These are phyloP conservation scores for Apiotrichum veenhuisii DNA, from an alignment of 1,284 basidiomycete genomes.

Conservation along the genomic window DNA sequence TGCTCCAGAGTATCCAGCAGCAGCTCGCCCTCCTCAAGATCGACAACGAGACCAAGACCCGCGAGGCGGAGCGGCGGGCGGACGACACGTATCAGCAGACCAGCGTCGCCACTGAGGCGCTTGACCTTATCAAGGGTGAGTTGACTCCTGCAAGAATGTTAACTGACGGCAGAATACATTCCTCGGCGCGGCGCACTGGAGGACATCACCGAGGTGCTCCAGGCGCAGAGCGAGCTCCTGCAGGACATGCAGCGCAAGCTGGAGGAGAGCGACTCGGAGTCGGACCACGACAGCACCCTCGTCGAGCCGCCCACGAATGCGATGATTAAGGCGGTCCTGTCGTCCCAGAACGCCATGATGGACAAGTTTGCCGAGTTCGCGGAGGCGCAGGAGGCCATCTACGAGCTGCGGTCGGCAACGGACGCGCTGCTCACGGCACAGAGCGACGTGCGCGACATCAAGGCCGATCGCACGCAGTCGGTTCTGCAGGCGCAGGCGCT, in stretches of 20 bases:
- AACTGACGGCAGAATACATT: slow-evolving; percentile 12
- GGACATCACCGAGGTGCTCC: slow-evolving; percentile 6
- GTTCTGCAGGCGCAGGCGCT: slow-evolving; percentile 1
- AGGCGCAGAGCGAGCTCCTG: slow-evolving; percentile 10
- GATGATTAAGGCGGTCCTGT: slow-evolving; percentile 10
- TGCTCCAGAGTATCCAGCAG: slow-evolving; percentile 11
- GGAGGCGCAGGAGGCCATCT: slow-evolving; percentile 6
- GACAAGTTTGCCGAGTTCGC: slow-evolving; percentile 10
- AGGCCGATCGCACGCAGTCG: slow-evolving; percentile 3
- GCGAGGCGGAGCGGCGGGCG: slow-evolving; percentile 5
- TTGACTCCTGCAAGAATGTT: not conserved
- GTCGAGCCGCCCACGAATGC: slow-evolving; percentile 7
- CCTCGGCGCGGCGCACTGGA: not conserved
- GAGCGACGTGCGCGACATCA: slow-evolving; percentile 5
- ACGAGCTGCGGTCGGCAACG: slow-evolving; percentile 15
- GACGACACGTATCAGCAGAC: slow-evolving; percentile 4
- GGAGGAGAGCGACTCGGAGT: slow-evolving; percentile 8
- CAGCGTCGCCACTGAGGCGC: not conserved
- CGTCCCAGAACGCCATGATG: slow-evolving; percentile 18
- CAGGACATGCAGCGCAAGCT: slow-evolving; percentile 14
- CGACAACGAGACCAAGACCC: not conserved
- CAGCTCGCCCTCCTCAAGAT: slow-evolving; percentile 3
- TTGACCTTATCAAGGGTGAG: slow-evolving; percentile 14
- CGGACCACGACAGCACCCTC: not conserved
- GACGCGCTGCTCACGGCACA: slow-evolving; percentile 14